Base-by-base conservation (phyloP, 2,329 filamentous ascomycete genomes). In the Pyrenophora teres region DNA sequence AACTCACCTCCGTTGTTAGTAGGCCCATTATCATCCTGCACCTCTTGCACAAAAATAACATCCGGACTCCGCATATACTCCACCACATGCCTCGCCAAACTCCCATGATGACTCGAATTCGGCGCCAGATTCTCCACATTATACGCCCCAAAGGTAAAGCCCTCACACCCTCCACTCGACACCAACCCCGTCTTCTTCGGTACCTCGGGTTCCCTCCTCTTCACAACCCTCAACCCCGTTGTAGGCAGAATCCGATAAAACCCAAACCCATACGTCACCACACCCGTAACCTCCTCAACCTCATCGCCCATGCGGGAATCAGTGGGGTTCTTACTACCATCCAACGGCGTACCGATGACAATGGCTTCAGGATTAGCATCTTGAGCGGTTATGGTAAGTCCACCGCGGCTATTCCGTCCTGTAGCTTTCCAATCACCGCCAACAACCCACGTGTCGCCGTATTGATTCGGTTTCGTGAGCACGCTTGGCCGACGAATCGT, bases 301-400 rank as follows among this genome's bases (percentile, higher is more conserved):
- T 74, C 74, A 67, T 90, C 87, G 13, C 87, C 87, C 48, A 90
- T 80, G 64, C 83, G 86, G 54, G 81, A 83, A 52, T 79, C 77
- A 1, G 71, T 73, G 0, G 82, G 81, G 69, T 89, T 89, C 19
- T 74, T 76, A 40, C 81, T 81, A 37, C 85, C 86, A 58, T 90
- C 87, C 1, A 90, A 78, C 3, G 87, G 87, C 1, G 76, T 68
- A 18, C 85, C 85, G 52, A 90, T 82, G 48, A 85, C 73, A 60
- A 90, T 86, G 39, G 83, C 78, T 71, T 90, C 87, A 0, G 87
- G 87, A 64, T 90, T 90, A 36, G 82, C 83, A 66, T 90, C 87
- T 38, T 53, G 55, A 6, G 81, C 76, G 6, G 80, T 80, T 69
- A 87, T 81, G 1, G 87, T 89, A 54, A 90, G 61, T 6, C 87